Base-by-base conservation (phyloP, 305 asterid species). In the Fraxinus floribunda region DNA sequence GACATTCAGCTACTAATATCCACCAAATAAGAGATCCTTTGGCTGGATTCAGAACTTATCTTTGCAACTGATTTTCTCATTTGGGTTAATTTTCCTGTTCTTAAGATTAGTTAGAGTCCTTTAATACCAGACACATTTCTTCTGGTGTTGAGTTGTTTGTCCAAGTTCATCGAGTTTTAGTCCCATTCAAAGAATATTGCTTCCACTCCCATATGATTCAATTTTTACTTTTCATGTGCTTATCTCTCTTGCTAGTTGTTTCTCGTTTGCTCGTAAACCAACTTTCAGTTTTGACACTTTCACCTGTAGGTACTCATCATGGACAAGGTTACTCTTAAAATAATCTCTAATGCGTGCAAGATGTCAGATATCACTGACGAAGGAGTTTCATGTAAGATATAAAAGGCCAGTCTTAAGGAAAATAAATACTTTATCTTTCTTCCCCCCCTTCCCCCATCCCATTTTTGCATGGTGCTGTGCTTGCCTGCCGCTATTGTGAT, bases 311-410 rank as follows among this genome's bases (percentile, higher is more conserved):
- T 97, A 86, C 98, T 97, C 87, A 90, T 97, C 85, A 95, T 97
- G 99, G 99, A 97, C 91, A 97, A 89, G 89, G 72, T 95, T 78
- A 97, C 99, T n/a, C 91, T 93, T 84, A 97, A 95, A 90, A 85
- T 97, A 87, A 91, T 97, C 97, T 97, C 99, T 49, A 88, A 86
- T 55, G 88, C 98, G 9, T 97, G 98, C 95, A 97, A 95, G 95
- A 94, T 97, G 99, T 95, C 97, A 41, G 98, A 97, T 88, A 93
- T 93, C 84, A 93, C 98, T 16, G 99, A 97, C 75, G 99, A 97
- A 92, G 99, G 98, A 89, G 95, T 97, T 88, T 95, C 99, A 92
- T 89, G 99, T 97, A 93, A 95, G 98, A 90, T 83, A 88, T 92
- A 84, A 87, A 91, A 87, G 88, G 90, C 95, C 90, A 85, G 86